Percentiles rank a stretch among this genome's conserved stretches.
These are phyloP conservation scores for Euphrasia confusa DNA, from an alignment of 257 asterid genomes.

Conservation along the genomic window DNA sequence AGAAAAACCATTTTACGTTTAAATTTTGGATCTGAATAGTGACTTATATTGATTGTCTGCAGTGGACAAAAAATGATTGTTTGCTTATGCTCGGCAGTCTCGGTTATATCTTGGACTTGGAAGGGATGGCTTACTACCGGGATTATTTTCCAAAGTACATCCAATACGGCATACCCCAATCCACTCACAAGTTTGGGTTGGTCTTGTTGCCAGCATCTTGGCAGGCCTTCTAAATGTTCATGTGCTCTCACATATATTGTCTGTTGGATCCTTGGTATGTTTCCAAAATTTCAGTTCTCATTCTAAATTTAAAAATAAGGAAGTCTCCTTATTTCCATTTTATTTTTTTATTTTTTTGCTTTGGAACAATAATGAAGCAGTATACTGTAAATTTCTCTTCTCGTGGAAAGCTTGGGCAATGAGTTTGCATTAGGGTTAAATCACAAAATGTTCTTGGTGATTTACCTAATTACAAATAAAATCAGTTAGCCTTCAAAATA, in stretches of 20 bases:
- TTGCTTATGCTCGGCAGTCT: slow-evolving; percentile 49
- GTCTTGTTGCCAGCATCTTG: slow-evolving; percentile 71
- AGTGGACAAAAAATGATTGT: slow-evolving; percentile 26
- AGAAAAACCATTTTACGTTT: slow-evolving; percentile 21
- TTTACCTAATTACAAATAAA: background rate
- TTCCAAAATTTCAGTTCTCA: slow-evolving; percentile 20
- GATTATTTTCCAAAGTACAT: slow-evolving; percentile 71
- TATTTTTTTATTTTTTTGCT: background rate
- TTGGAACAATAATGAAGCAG: background rate
- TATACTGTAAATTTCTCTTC: background rate
- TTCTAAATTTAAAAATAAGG: slow-evolving; percentile 7
- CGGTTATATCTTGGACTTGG: slow-evolving; percentile 96
- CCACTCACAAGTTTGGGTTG: slow-evolving; percentile 92
- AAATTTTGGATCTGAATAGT: background rate
- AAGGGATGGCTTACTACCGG: slow-evolving; percentile 89
- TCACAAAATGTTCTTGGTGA: too few species aligned
- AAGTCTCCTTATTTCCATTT: background rate
- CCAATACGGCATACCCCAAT: slow-evolving; percentile 76
- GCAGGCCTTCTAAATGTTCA: slow-evolving; percentile 82
- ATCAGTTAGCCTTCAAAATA: too few species aligned
- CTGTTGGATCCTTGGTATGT: slow-evolving; percentile 97
- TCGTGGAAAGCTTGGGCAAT: background rate
- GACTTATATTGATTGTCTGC: background rate
- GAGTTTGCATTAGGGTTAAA: background rate
- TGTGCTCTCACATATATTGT: slow-evolving; percentile 84